Evolutionary conservation across 768 basidiomycete genomes (phyloP).

Genomic region (Coprinopsis cinerea): DNA sequence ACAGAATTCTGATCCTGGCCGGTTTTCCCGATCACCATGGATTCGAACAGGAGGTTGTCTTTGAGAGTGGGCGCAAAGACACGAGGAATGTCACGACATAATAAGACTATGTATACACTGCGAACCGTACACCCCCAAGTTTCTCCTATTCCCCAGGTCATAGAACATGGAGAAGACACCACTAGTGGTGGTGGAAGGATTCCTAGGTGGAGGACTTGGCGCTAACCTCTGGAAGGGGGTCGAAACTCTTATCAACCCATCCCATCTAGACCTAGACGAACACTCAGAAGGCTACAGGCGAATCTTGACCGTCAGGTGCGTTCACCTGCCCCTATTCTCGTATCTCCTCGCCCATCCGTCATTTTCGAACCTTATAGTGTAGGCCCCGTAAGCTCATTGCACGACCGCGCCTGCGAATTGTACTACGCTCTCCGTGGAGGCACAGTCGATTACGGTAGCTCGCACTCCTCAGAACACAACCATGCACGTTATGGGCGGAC

Average conservation of each 20-base stretch:
- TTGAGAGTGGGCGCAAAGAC: too few relatives aligned
- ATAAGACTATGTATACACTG: too few relatives aligned
- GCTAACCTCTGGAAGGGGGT: background rate
- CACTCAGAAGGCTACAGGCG: background rate
- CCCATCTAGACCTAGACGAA: background rate
- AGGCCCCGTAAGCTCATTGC: slow-evolving; percentile 46
- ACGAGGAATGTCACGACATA: too few relatives aligned
- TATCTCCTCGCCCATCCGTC: background rate
- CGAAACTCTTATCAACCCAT: background rate
- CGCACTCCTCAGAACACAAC: slow-evolving; percentile 30
- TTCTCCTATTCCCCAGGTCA: background rate
- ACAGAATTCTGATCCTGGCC: too few relatives aligned
- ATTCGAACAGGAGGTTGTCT: too few relatives aligned
- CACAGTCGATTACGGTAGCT: slow-evolving; percentile 43
- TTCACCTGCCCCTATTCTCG: background rate
- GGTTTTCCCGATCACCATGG: too few relatives aligned
- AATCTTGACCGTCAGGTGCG: background rate
- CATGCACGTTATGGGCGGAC: slow-evolving; percentile 40
- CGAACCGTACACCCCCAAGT: background rate
- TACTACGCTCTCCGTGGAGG: slow-evolving; percentile 43
- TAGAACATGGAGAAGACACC: background rate
- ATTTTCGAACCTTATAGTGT: slow-evolving; percentile 26
- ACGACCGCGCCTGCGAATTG: slow-evolving; percentile 48
- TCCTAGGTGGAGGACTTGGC: background rate
- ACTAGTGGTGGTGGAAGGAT: background rate